Conservation (phyloP, 2,329 filamentous ascomycete genomes). For the Penicillium nordicum region DNA sequence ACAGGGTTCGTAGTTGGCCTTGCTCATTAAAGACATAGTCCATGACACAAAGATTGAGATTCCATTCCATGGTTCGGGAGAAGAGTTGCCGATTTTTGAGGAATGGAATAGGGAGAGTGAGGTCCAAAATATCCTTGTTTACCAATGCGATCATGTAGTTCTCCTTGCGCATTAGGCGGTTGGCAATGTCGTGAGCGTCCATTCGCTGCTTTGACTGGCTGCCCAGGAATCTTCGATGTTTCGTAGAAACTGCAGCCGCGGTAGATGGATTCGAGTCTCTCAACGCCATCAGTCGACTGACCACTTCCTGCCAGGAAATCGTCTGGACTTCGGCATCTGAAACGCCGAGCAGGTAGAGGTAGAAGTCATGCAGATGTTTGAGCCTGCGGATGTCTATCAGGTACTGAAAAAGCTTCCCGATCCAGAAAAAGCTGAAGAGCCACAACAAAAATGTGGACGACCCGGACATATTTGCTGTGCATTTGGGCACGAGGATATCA, state of each 20-base stretch:
- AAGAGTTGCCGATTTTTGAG: slow-evolving; percentile 75
- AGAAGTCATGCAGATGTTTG: slow-evolving; percentile 79
- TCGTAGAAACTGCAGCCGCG: slow-evolving; percentile 58
- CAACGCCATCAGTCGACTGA: slow-evolving; percentile 77
- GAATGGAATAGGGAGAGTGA: slow-evolving; percentile 83
- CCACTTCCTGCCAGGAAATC: slow-evolving; percentile 88
- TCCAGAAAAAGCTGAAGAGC: slow-evolving; percentile 81
- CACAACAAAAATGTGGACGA: slow-evolving; percentile 75
- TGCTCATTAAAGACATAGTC: slow-evolving; percentile 91
- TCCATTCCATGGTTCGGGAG: slow-evolving; percentile 88
- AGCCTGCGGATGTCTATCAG: slow-evolving; percentile 70
- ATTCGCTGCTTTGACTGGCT: slow-evolving; percentile 90
- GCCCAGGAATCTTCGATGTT: slow-evolving; percentile 62
- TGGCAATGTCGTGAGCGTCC: slow-evolving; percentile 95
- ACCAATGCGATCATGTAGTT: slow-evolving; percentile 96
- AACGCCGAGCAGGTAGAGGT: slow-evolving; percentile 75
- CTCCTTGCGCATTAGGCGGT: slow-evolving; percentile 90
- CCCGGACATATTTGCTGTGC: slow-evolving; percentile 70
- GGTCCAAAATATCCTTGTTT: slow-evolving; percentile 91
- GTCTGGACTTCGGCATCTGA: slow-evolving; percentile 87
- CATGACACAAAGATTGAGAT: slow-evolving; percentile 81
- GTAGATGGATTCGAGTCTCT: slow-evolving; percentile 86
- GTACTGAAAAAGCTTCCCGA: slow-evolving; percentile 73
- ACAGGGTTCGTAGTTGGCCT: slow-evolving; percentile 80
- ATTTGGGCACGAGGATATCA: slow-evolving; percentile 67